Base-by-base conservation (phyloP, 306 rosid species). In the Castanopsis chinensis region DNA sequence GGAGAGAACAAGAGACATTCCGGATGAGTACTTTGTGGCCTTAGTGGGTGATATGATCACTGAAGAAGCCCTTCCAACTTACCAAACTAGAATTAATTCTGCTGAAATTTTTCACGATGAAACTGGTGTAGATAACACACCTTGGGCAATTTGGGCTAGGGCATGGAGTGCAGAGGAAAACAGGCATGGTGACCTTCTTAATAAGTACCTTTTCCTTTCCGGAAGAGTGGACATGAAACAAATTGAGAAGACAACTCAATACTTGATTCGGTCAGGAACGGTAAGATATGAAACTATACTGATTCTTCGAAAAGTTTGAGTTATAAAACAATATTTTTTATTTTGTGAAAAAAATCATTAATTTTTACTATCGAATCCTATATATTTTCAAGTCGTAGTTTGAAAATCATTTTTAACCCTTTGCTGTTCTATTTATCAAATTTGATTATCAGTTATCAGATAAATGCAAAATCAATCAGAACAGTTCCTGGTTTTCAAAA, bases 101-200 rank as follows among this genome's bases (percentile, higher is more conserved):
- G 64, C 91, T 79, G 92, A 91, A 45, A 94, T 96, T 45, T 92
- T 88, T 76, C 83, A 92, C 74, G 98, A 93, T 76, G 97, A 93
- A 87, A 89, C 97, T 1, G 97, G 97, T 37, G 94, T 96, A 20
- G 91, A 96, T 84, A 96, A 43, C 56, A 89, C 90, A 67, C 75
- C 97, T 56, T 92, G 97, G 97, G 97, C 92, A 30, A 13, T 91
- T 81, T 92, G 97, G 97, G 88, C 92, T 18, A 91, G 97, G 88
- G 94, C 96, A 28, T 93, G 98, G 97, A 93, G 96, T 74, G 98
- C 98, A 64, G 98, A 93, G 76, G 98, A 93, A 83, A 93, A 93
- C 79, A 85, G 98, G 76, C 98, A 93, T 2, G 98, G 97, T 63
- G 98, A 93, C 83, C 92, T 93, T 72, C 98, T 93, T 70, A 93